Percentiles rank a stretch among this genome's conserved stretches.
Conservation (phyloP, 2,329 filamentous ascomycete genomes). For the Xylariales sp. region DNA sequence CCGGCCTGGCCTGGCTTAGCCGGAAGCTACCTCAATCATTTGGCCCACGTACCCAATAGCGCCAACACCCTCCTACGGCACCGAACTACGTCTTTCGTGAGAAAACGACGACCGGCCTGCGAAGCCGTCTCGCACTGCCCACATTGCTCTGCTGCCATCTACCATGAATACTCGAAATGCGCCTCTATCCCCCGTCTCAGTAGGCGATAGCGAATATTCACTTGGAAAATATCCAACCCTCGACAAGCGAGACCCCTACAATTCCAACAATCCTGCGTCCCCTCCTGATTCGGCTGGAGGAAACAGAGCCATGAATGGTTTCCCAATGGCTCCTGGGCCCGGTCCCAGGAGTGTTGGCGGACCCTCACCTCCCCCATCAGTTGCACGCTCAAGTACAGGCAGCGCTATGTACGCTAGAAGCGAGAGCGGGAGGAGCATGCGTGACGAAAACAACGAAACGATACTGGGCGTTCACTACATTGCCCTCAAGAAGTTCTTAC, state of each 20-base stretch:
- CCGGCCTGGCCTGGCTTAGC: no score
- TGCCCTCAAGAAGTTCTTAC: conserved; percentile 72
- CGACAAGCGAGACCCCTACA: conserved; percentile 49
- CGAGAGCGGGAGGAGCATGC: conserved; percentile 58
- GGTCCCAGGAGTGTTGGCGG: conserved; percentile 54
- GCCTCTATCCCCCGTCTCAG: conserved; percentile 76
- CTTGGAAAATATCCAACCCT: conserved; percentile 61
- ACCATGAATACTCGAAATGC: conserved; percentile 71
- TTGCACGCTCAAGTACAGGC: conserved; percentile 83
- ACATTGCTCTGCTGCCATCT: conserved; percentile 9
- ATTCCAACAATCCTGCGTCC: conserved; percentile 54
- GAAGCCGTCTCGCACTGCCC: conserved; percentile 10
- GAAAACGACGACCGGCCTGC: conserved; percentile 10
- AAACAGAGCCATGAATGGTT: conserved; percentile 57
- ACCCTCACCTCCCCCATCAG: conserved; percentile 83
- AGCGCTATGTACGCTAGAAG: conserved; percentile 67
- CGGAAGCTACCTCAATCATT: no score
- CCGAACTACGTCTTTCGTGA: no score
- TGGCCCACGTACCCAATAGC: no score
- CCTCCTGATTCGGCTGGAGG: conserved; percentile 65
- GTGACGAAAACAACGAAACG: conserved; percentile 56
- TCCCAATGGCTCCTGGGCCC: conserved; percentile 41
- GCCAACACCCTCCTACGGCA: no score
- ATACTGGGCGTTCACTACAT: conserved; percentile 77
- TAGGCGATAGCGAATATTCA: conserved; percentile 81